Conservation (phyloP, 129 eudicot genomes). For the Ambrosia trifida region DNA sequence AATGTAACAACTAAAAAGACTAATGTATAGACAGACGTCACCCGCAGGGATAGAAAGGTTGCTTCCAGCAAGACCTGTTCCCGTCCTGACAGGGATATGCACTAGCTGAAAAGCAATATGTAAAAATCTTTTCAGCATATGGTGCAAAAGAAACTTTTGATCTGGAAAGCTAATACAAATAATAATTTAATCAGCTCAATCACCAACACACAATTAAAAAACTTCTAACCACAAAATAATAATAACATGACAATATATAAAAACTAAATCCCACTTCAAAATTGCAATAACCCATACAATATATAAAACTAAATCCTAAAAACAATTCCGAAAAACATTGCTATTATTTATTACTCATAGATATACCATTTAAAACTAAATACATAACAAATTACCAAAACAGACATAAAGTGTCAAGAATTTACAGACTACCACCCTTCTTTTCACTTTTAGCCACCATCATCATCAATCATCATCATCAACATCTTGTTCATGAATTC, state of each 20-base stretch:
- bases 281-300: background rate
- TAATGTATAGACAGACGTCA: too few relatives aligned
- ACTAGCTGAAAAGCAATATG: slow-evolving; percentile 5
- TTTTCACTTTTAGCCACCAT: slow-evolving; percentile 25
- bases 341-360: slow-evolving; percentile 23
- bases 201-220: slow-evolving; percentile 24
- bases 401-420: slow-evolving; percentile 37
- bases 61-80: too few relatives aligned
- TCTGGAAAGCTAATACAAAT: slow-evolving; percentile 22
- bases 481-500: background rate
- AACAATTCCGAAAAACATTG: slow-evolving; percentile 15
- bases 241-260: too few relatives aligned
- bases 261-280: slow-evolving; percentile 19
- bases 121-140: slow-evolving; percentile 10
- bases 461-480: background rate
- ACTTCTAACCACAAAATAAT: slow-evolving; percentile 19
- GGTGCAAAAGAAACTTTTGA: slow-evolving; percentile 15
- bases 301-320: too few relatives aligned
- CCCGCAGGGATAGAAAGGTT: too few relatives aligned
- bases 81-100: background rate
- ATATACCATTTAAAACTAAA: slow-evolving; percentile 17
- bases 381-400: slow-evolving; percentile 17
- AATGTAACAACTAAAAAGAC: too few relatives aligned
- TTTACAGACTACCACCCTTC: slow-evolving; percentile 47
- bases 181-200: slow-evolving; percentile 25